Conservation (phyloP, 345 rosid species). For the Arabis alpina region DNA sequence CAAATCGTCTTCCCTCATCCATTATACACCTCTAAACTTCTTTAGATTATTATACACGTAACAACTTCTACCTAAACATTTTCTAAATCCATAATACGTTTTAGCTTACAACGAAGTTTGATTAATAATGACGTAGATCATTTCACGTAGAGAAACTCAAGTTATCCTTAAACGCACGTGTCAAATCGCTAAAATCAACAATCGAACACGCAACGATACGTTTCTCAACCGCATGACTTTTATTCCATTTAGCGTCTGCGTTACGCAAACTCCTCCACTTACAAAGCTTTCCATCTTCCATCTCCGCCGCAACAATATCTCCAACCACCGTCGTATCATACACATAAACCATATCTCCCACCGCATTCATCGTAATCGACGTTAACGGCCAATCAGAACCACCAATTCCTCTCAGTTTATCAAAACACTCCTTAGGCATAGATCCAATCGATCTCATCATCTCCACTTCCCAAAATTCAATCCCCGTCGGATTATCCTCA, state of each 20-base stretch:
- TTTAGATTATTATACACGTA: conserved; percentile 6
- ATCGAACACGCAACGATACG: conserved; percentile 50
- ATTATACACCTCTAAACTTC: background rate
- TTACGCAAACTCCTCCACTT: conserved; percentile 53
- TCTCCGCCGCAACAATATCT: conserved; percentile 54
- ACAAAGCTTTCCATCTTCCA: conserved; percentile 38
- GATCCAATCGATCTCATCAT: conserved; percentile 51
- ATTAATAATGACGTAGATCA: background rate
- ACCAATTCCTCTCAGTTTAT: conserved; percentile 45
- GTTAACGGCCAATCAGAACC: conserved; percentile 25
- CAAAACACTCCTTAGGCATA: conserved; percentile 54
- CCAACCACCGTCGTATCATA: conserved; percentile 32
- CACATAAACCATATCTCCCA: conserved; percentile 49
- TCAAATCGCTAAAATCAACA: conserved; percentile 57
- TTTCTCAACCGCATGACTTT: conserved; percentile 30
- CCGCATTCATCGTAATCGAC: conserved; percentile 45
- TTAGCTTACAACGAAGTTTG: no score
- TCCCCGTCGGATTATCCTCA: conserved; percentile 39
- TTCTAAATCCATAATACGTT: background rate
- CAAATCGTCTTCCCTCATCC: no score
- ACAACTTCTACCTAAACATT: conserved; percentile 6
- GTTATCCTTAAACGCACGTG: conserved; percentile 44
- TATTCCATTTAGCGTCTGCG: conserved; percentile 32
- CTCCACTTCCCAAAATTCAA: conserved; percentile 55
- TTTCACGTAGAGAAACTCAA: conserved; percentile 22